These are phyloP conservation scores for Schwanniomyces polymorphus DNA, from an alignment of 805 yeast genomes.

Conservation along the genomic window DNA sequence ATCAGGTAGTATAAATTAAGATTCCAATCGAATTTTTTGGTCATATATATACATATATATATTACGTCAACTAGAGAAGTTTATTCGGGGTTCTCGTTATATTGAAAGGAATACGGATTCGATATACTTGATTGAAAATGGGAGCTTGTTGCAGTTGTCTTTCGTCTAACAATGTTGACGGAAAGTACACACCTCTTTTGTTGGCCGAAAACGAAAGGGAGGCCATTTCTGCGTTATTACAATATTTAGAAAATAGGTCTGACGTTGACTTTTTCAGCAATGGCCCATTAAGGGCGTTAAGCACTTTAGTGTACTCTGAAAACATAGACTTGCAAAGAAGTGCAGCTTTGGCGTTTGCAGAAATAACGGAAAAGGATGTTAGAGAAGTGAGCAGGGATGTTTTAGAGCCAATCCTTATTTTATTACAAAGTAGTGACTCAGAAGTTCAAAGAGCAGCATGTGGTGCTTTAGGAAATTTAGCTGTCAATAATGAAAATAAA, in stretches of 20 bases:
- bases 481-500: constrained; percentile 94
- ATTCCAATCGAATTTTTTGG: not conserved
- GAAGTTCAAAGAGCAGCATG: constrained; percentile 99
- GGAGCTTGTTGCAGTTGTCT: constrained; percentile 46
- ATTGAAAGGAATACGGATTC: not conserved
- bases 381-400: constrained; percentile 89
- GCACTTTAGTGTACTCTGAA: constrained; percentile 91
- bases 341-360: constrained; percentile 98
- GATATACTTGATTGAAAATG: constrained; percentile 19
- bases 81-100: not conserved
- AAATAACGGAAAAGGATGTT: constrained; percentile 94
- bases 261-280: constrained; percentile 88
- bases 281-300: constrained; percentile 84
- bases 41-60: not conserved
- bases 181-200: constrained; percentile 72
- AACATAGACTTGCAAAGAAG: constrained; percentile 93
- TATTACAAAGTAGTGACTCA: constrained; percentile 82
- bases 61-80: not conserved
- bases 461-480: constrained; percentile 97
- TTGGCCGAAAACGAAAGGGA: constrained; percentile 93
- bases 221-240: constrained; percentile 87
- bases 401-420: constrained; percentile 86
- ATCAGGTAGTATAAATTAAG: not conserved
- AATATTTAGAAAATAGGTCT: constrained; percentile 81
- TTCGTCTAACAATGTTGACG: constrained; percentile 47